A percentile compares a stretch with the other conserved stretches of the same genome.
Conservation (phyloP, 2,329 filamentous ascomycete species). For the Trichoderma gracile region DNA sequence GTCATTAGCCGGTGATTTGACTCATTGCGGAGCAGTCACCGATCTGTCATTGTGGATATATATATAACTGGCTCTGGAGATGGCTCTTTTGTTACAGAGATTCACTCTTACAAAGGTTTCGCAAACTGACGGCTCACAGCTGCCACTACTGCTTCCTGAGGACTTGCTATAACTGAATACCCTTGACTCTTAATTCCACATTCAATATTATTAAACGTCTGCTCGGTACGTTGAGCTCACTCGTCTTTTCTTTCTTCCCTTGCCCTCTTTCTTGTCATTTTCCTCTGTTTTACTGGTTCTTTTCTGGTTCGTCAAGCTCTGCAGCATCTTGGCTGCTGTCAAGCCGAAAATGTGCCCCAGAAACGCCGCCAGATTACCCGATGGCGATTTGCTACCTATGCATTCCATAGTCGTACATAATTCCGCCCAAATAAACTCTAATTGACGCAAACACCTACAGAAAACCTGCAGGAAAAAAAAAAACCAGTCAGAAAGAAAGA, state of each 20-base stretch:
- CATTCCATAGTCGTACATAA: slow-evolving; percentile 1
- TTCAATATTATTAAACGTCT: neutral
- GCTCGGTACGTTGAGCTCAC: no score
- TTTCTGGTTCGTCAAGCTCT: no score
- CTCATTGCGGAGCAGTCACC: neutral
- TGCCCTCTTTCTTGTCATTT: no score
- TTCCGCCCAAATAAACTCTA: neutral
- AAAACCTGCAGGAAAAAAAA: neutral
- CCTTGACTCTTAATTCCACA: no score
- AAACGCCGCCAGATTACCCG: neutral
- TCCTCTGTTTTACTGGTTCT: no score
- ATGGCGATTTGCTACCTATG: neutral
- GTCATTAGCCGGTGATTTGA: slow-evolving; percentile 12
- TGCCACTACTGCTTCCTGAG: neutral
- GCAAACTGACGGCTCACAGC: neutral
- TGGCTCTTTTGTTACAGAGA: neutral
- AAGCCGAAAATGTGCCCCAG: neutral
- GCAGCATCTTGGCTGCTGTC: neutral
- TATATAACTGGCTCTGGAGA: neutral
- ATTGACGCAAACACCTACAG: slow-evolving; percentile 8
- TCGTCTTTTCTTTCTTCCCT: no score
- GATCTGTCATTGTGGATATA: no score
- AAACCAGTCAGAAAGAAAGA: neutral
- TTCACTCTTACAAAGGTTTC: slow-evolving; percentile 2
- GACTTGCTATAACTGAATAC: neutral